These are phyloP conservation scores for Myxozyma lipomycoides DNA, from an alignment of 805 yeast species.

Conservation along the genomic window DNA sequence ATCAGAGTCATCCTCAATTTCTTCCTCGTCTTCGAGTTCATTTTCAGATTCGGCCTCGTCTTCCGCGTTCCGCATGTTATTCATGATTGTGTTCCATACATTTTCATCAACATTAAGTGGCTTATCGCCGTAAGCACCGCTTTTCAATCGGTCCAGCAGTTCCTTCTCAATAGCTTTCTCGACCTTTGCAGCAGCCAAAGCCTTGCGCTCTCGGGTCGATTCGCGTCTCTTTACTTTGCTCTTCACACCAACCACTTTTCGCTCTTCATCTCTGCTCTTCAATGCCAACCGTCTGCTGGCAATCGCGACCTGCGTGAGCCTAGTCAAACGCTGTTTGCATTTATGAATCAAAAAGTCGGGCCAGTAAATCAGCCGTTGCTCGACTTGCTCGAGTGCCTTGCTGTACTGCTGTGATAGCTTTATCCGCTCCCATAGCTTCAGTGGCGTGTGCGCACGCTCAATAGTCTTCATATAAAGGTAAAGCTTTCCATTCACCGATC, in stretches of 20 bases:
- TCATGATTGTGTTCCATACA: conserved; percentile 91
- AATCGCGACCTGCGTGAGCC: conserved; percentile 91
- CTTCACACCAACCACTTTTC: conserved; percentile 87
- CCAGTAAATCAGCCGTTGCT: conserved; percentile 86
- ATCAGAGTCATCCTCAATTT: conserved; percentile 49
- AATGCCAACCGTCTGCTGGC: conserved; percentile 91
- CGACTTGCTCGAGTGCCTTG: conserved; percentile 83
- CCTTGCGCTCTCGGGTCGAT: conserved; percentile 91
- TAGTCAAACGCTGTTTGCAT: conserved; percentile 92
- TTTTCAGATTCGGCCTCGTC: conserved; percentile 64
- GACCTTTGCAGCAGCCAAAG: conserved; percentile 91
- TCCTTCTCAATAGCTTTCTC: conserved; percentile 97
- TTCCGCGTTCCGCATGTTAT: conserved; percentile 49
- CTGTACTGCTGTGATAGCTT: conserved; percentile 83
- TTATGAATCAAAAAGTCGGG: conserved; percentile 84
- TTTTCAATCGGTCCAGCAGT: conserved; percentile 85
- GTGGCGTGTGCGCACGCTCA: conserved; percentile 95
- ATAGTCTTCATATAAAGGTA: conserved; percentile 94
- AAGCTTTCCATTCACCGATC: conserved; percentile 70
- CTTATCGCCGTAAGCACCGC: conserved; percentile 97
- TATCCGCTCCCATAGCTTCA: conserved; percentile 91
- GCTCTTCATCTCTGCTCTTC: conserved; percentile 67
- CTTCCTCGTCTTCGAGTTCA: conserved; percentile 50
- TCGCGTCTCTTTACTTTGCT: conserved; percentile 95
- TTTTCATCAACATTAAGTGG: conserved; percentile 95